Evolutionary conservation across 805 yeast species (phyloP).

Genomic region (Candida caryicola): DNA sequence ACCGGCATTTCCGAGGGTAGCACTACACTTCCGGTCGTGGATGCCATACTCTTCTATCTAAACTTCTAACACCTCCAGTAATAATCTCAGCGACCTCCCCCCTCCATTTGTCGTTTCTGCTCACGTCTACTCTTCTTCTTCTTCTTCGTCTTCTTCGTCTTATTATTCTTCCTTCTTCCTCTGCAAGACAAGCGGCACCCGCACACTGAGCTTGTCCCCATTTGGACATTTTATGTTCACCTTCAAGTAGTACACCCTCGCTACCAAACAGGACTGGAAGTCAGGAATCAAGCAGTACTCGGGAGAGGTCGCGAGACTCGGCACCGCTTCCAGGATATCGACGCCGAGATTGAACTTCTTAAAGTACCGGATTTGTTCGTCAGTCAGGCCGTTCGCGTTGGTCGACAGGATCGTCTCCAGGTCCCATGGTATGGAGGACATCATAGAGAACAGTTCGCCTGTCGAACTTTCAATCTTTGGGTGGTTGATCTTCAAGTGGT

Average conservation of each 20-base stretch:
- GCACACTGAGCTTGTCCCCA: conserved; percentile 21
- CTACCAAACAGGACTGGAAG: conserved; percentile 35
- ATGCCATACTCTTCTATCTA: no score
- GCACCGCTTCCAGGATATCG: conserved; percentile 25
- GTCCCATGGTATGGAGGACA: conserved; percentile 21
- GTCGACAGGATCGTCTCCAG: conserved; percentile 9
- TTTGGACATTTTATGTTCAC: conserved; percentile 23
- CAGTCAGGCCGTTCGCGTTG: conserved; percentile 9
- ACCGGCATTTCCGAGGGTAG: no score
- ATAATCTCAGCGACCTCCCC: no score
- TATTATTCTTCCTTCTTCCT: no score
- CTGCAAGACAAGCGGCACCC: conserved; percentile 28
- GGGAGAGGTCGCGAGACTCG: conserved; percentile 12
- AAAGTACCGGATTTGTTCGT: conserved; percentile 15
- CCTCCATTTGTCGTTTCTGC: no score
- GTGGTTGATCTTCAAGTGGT: conserved; percentile 21
- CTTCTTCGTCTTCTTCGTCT: no score
- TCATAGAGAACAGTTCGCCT: conserved; percentile 2
- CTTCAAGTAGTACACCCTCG: conserved; percentile 33
- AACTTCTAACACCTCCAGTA: no score
- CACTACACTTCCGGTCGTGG: no score
- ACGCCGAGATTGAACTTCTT: conserved; percentile 23
- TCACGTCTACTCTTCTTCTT: no score
- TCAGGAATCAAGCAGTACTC: conserved; percentile 37
- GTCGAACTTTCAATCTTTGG: conserved; percentile 12